Evolutionary conservation across 2,329 filamentous ascomycete species (phyloP).

Genomic region (Juglanconis sp.): DNA sequence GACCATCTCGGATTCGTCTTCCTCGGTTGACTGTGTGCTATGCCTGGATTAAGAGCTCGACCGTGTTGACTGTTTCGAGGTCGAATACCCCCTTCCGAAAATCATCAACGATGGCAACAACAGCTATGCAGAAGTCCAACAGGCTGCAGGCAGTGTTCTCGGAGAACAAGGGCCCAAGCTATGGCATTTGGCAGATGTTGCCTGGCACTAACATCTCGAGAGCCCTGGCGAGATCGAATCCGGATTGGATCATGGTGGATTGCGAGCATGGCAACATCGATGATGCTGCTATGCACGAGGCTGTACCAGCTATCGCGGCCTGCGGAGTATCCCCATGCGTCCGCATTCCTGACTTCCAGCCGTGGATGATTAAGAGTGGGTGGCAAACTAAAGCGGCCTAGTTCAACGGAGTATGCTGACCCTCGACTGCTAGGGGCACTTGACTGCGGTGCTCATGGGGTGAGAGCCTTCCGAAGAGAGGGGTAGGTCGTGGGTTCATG

Average conservation of each 20-base stretch:
- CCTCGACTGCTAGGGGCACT: constrained; percentile 43
- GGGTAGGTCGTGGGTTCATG: background rate
- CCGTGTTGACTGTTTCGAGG: background rate
- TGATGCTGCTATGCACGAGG: constrained; percentile 56
- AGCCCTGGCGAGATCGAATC: constrained; percentile 56
- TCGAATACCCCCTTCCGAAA: background rate
- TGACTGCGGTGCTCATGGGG: constrained; percentile 55
- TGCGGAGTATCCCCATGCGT: constrained; percentile 54
- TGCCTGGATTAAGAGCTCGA: background rate
- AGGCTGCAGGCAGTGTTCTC: constrained; percentile 47
- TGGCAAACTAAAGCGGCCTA: background rate
- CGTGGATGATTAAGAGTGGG: constrained; percentile 56
- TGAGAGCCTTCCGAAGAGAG: constrained; percentile 28
- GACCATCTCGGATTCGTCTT: background rate
- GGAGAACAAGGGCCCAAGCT: constrained; percentile 43
- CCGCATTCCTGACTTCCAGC: constrained; percentile 54
- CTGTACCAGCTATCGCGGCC: constrained; percentile 53
- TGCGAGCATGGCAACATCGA: constrained; percentile 57
- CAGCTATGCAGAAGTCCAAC: constrained; percentile 44
- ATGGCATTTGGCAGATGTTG: constrained; percentile 63
- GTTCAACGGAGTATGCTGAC: constrained; percentile 19
- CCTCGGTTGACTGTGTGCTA: background rate
- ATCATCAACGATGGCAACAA: constrained; percentile 12
- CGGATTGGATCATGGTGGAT: constrained; percentile 65
- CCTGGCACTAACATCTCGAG: constrained; percentile 59